phyloP scores from a whole-genome alignment of 202 grass and related monocot species.

The Zoysia matrella region DNA sequence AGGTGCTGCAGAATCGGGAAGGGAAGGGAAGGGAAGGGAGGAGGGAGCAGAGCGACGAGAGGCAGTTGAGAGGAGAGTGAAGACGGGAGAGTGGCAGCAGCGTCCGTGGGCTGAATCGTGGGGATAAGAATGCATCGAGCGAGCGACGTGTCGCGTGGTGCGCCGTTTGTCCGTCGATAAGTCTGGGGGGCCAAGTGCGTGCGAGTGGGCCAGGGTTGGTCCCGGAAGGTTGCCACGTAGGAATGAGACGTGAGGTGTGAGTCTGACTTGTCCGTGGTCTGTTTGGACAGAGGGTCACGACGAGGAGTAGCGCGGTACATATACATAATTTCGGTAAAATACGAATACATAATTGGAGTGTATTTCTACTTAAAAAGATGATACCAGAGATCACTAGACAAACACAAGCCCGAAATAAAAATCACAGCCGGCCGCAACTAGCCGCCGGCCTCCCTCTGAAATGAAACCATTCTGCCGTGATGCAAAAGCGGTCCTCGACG shows the following conservation, averaged over 20 bases:
- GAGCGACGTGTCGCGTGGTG: slow-evolving; percentile 51
- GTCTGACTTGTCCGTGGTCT: too few relatives aligned
- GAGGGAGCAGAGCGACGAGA: not conserved
- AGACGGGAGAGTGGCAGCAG: slow-evolving; percentile 4
- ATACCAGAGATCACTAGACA: not conserved
- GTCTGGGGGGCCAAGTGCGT: slow-evolving; percentile 4
- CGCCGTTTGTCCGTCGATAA: slow-evolving; percentile 68
- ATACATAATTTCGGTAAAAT: too few relatives aligned
- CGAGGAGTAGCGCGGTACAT: too few relatives aligned
- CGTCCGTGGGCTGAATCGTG: slow-evolving; percentile 52
- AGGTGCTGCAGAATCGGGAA: not conserved
- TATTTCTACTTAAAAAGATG: too few relatives aligned
- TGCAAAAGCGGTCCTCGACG: slow-evolving; percentile 42
- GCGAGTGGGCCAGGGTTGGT: not conserved
- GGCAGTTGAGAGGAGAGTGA: not conserved
- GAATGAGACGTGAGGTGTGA: not conserved
- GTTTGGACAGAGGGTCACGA: too few relatives aligned
- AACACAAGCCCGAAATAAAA: slow-evolving; percentile 34
- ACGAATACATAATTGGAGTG: too few relatives aligned
- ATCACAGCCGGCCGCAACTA: not conserved
- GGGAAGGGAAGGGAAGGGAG: not conserved
- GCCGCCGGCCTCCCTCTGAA: slow-evolving; percentile 36
- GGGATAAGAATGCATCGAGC: slow-evolving; percentile 64
- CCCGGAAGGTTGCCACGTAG: slow-evolving; percentile 8
- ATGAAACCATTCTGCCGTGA: slow-evolving; percentile 15